Base-by-base conservation (phyloP, 306 rosid species). In the Senna siamea region DNA sequence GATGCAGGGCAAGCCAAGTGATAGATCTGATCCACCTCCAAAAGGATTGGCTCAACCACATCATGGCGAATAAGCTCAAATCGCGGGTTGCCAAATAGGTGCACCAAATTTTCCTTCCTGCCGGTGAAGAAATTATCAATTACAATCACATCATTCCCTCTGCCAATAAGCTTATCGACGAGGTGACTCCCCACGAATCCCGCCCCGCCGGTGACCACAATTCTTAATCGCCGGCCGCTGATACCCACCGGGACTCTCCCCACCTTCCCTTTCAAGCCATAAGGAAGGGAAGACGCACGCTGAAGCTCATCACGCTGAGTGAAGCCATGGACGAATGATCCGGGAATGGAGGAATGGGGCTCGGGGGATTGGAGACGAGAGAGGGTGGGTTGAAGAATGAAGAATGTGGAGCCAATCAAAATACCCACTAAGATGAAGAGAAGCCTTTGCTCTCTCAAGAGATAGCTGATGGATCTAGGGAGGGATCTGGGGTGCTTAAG, bases 391-490 rank as follows among this genome's bases (percentile, higher is more conserved):
- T 95, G 98, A 26, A 95, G 80, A 48, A 90, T 83, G 90, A 95
- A 95, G 68, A 95, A 95, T 0, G 95, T 88, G 60, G 99, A 92
- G 8, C 97, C 98, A 40, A 95, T 95, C 13, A 95, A 73, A 30
- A 95, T 95, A 0, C 98, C 97, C n/a, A 95, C 81, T 23, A 95
- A 81, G 55, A 92, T 88, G 72, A 95, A 95, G 65, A 95, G 86
- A 23, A 95, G 96, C 37, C 99, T 78, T 83, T 95, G 99, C 17
- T 95, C 99, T n/a, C 85, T 73, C 53, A 95, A 70, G 40, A 92
- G 85, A 73, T 95, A 95, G 77, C 79, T 90, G 72, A 95, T 85
- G 79, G 99, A 90, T 88, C 97, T 78, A 5, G 99, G 95, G 26
- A 94, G 97, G 13, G 97, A 85, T 85, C 96, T 68, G 18, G 86